Conservation (phyloP, 2,329 filamentous ascomycete genomes). For the Xenosphaeropsis pyriputrescens region DNA sequence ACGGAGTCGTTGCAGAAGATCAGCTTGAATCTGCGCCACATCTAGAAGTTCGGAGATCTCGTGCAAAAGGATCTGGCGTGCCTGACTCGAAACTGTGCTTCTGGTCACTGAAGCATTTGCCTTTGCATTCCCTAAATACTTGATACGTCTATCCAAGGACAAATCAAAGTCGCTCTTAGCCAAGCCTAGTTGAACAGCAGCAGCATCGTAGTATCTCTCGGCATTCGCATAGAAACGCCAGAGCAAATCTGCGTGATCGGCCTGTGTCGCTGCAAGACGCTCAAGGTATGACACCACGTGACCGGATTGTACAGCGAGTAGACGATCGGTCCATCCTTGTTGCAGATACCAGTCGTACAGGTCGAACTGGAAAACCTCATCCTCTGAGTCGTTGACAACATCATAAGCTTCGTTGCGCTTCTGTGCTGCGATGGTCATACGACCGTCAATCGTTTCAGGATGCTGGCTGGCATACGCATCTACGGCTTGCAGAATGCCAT, state of each 20-base stretch:
- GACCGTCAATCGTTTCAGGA: conserved; percentile 64
- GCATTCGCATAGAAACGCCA: conserved; percentile 87
- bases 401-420: conserved; percentile 80
- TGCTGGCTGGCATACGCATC: conserved; percentile 56
- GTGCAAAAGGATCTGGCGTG: conserved; percentile 73
- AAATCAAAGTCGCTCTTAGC: conserved; percentile 72
- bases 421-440: conserved; percentile 58
- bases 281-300: conserved; percentile 80
- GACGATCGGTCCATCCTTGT: conserved; percentile 70
- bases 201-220: conserved; percentile 72
- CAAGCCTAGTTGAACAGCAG: conserved; percentile 70
- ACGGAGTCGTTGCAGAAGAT: conserved; percentile 65
- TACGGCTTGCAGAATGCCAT: conserved; percentile 63
- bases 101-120: conserved; percentile 81
- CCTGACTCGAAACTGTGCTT: conserved; percentile 60
- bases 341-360: conserved; percentile 97
- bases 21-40: conserved; percentile 88
- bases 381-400: conserved; percentile 74
- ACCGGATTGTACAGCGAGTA: conserved; percentile 71
- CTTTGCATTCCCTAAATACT: conserved; percentile 79
- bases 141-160: conserved; percentile 72
- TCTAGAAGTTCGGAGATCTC: conserved; percentile 79
- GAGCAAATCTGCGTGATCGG: conserved; percentile 74
- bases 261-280: conserved; percentile 55
- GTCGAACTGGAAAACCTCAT: conserved; percentile 90